A percentile compares a stretch with the other conserved stretches of the same genome.
phyloP scores from a whole-genome alignment of 441 rosid genomes.

The Rhodomyrtus psidioides region DNA sequence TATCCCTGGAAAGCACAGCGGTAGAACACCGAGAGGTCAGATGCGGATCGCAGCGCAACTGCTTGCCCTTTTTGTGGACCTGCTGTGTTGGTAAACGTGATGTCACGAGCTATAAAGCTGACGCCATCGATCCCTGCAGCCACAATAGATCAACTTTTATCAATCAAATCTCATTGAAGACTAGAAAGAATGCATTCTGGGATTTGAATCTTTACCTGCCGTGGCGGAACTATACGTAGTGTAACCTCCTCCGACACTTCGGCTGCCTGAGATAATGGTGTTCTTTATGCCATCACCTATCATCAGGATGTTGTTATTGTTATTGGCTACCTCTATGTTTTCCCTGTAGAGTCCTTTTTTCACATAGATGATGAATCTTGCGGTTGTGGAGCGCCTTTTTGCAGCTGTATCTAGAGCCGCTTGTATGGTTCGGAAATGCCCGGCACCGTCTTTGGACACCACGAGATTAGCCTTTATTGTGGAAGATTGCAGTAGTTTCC shows the following conservation, averaged over 20 bases:
- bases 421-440: neutral
- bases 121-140: conserved; percentile 2
- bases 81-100: conserved; percentile 3
- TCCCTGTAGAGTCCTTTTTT: conserved; percentile 7
- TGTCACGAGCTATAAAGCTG: neutral
- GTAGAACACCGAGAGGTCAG: conserved; percentile 12
- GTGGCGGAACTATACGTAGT: conserved; percentile 13
- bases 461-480: conserved; percentile 1
- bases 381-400: neutral
- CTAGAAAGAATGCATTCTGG: neutral
- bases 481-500: conserved; percentile 28
- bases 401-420: conserved; percentile 8
- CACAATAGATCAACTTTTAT: neutral
- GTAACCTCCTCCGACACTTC: conserved; percentile 6
- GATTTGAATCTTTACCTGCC: neutral
- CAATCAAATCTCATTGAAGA: neutral
- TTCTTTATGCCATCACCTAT: conserved; percentile 2
- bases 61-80: conserved; percentile 6
- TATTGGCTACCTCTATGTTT: neutral
- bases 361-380: conserved; percentile 5
- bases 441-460: conserved; percentile 12
- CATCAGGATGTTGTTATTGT: conserved; percentile 9
- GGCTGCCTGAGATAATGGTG: conserved; percentile 8
- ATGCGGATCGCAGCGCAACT: conserved; percentile 6
- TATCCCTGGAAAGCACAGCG: conserved; percentile 1